These are phyloP conservation scores for Litchi chinensis DNA, from an alignment of 345 rosid genomes.

Conservation along the genomic window DNA sequence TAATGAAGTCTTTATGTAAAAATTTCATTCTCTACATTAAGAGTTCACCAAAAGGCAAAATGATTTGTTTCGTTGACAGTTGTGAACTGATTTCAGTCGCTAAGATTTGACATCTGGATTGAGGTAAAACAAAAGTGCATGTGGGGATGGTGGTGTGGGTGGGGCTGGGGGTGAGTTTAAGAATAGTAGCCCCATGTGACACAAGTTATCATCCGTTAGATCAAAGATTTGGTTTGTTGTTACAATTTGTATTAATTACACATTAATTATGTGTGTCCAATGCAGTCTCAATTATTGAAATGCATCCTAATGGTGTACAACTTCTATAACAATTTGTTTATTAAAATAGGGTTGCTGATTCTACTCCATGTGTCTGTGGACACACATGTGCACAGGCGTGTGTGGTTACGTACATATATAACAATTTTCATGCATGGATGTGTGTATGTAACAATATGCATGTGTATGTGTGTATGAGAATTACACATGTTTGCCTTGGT, in stretches of 20 bases:
- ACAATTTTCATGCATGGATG: not conserved
- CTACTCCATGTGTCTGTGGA: not conserved
- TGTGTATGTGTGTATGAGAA: not conserved
- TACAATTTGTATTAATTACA: not conserved
- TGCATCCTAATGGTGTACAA: not conserved
- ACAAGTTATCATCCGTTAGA: not conserved
- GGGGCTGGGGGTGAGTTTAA: not conserved
- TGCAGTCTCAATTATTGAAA: not conserved
- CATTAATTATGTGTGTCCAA: not conserved
- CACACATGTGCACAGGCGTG: not conserved
- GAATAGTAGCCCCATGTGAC: not conserved
- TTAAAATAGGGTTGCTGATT: not conserved
- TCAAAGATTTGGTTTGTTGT: not conserved
- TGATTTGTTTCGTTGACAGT: not conserved
- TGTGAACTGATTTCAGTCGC: not conserved
- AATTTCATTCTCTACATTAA: not conserved
- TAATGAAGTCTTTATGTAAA: not conserved
- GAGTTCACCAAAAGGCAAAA: not conserved
- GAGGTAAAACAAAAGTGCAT: not conserved
- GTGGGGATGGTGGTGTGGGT: not conserved
- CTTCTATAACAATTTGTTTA: not conserved
- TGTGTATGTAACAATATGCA: not conserved
- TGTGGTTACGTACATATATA: not conserved
- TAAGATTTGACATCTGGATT: not conserved
- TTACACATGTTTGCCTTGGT: constrained; percentile 9